phyloP scores from a whole-genome alignment of 257 asterid species.

The Eucommia ulmoides region DNA sequence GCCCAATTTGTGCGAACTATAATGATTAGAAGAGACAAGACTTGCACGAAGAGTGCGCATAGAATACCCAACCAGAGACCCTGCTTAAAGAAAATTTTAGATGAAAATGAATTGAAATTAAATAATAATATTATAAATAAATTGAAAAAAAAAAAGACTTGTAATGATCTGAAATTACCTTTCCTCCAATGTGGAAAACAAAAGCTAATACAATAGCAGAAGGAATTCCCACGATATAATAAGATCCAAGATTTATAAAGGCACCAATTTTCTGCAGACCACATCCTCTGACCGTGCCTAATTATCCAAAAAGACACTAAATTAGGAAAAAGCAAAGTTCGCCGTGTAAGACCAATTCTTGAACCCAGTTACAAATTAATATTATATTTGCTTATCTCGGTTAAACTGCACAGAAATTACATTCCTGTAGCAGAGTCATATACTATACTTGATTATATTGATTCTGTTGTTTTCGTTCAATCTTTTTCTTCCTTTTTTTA shows the following conservation, averaged over 20 bases:
- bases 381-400: too few species aligned
- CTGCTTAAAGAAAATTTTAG: constrained; percentile 23
- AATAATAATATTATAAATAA: not conserved
- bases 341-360: too few species aligned
- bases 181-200: constrained; percentile 50
- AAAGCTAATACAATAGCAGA: constrained; percentile 52
- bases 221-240: constrained; percentile 77
- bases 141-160: not conserved
- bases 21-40: constrained; percentile 26
- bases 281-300: constrained; percentile 69
- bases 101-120: not conserved
- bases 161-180: constrained; percentile 22
- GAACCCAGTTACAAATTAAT: too few species aligned
- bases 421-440: too few species aligned
- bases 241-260: constrained; percentile 67
- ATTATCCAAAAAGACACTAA: not conserved
- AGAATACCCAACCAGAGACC: constrained; percentile 74
- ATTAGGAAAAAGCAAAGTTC: not conserved
- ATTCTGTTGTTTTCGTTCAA: too few species aligned
- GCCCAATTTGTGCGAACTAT: constrained; percentile 45
- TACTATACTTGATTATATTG: too few species aligned
- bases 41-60: constrained; percentile 58
- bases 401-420: too few species aligned
- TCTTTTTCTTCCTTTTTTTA: too few species aligned
- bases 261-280: constrained; percentile 91